Conservation (phyloP, 345 rosid genomes). For the Eucalyptus pauciflora region DNA sequence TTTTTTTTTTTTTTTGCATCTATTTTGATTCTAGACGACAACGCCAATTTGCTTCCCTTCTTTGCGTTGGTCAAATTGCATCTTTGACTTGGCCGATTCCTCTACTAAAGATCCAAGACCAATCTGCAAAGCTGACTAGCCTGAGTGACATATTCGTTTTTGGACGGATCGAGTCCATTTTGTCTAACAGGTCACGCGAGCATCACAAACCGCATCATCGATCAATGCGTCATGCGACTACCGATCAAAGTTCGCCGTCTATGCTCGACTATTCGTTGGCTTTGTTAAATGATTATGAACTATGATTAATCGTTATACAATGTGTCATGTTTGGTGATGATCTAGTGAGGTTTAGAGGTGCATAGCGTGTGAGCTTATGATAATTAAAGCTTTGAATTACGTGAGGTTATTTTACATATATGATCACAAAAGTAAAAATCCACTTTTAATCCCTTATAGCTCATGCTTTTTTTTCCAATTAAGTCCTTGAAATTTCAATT, state of each 20-base stretch:
- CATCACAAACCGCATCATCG: not conserved
- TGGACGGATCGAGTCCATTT: not conserved
- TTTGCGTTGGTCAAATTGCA: not conserved
- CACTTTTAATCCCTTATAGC: not conserved
- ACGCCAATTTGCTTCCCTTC: not conserved
- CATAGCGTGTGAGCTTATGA: not conserved
- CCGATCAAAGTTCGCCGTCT: not conserved
- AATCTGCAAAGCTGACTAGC: not conserved
- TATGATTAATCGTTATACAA: not conserved
- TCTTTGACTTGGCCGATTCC: not conserved
- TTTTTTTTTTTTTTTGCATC: not conserved
- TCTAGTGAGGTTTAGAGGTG: not conserved
- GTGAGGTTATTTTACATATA: not conserved
- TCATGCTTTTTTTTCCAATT: not conserved
- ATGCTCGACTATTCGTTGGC: not conserved
- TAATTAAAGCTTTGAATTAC: not conserved
- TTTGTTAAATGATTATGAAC: accelerated
- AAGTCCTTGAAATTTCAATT: not conserved
- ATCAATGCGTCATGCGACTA: not conserved
- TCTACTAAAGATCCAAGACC: not conserved
- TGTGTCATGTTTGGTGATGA: not conserved
- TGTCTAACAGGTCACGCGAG: not conserved
- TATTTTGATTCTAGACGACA: not conserved
- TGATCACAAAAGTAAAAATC: not conserved
- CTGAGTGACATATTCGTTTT: not conserved